phyloP scores from a whole-genome alignment of 371 early-diverging fungal species.

The Parasitella parasitica region DNA sequence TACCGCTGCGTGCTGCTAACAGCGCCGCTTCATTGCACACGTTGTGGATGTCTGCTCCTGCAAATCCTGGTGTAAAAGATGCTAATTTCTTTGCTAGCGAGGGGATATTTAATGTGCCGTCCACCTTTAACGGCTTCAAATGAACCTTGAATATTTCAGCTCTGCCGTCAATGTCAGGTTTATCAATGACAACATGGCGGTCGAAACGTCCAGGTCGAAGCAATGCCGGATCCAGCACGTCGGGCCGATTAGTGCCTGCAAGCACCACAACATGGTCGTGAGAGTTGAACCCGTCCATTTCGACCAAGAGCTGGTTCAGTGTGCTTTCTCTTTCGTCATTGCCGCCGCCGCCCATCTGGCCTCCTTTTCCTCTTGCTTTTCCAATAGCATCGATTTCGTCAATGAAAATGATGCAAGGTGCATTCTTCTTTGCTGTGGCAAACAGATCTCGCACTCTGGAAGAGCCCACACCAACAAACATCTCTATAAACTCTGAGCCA shows the following conservation, averaged over 20 bases:
- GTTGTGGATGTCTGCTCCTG: constrained; percentile 95
- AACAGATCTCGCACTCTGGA: constrained; percentile 98
- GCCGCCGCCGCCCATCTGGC: constrained; percentile 97
- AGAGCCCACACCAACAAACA: constrained; percentile 99
- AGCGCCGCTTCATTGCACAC: constrained; percentile 97
- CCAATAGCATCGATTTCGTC: constrained; percentile 99
- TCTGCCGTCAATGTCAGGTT: constrained; percentile 97
- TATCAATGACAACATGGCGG: constrained; percentile 99
- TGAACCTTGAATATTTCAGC: constrained; percentile 99
- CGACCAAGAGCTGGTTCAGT: constrained; percentile 98
- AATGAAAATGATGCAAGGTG: constrained; percentile 99
- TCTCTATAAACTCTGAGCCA: constrained; percentile 98
- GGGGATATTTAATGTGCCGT: constrained; percentile 27
- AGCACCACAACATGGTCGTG: constrained; percentile 98
- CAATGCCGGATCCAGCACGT: constrained; percentile 99
- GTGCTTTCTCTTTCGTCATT: constrained; percentile 97
- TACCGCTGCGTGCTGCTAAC: constrained; percentile 85
- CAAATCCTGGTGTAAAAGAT: constrained; percentile 91
- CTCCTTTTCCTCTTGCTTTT: constrained; percentile 96
- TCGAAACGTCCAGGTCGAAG: constrained; percentile 98
- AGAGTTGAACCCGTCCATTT: constrained; percentile 97
- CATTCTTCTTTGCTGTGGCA: constrained; percentile 95
- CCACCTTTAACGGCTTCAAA: constrained; percentile 95
- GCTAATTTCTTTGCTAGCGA: constrained; percentile 81
- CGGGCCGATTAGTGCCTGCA: constrained; percentile 99